These are phyloP conservation scores for Diplosphaera chodatii DNA, from an alignment of 139 green algal species.

Conservation along the genomic window DNA sequence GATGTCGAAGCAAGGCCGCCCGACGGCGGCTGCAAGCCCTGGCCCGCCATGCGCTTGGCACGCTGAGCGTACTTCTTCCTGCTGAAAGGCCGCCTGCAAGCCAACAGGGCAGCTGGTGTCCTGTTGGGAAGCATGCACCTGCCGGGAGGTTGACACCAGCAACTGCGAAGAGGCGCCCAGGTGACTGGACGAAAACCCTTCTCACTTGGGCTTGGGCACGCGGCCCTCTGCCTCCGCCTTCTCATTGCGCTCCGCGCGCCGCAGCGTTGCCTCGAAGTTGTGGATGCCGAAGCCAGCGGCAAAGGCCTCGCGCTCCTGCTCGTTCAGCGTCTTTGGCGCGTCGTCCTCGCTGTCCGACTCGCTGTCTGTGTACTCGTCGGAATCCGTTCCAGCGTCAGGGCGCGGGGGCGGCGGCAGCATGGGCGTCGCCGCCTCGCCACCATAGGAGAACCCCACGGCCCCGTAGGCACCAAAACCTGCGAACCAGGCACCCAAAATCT, in stretches of 20 bases:
- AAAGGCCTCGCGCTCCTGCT: conserved; percentile 41
- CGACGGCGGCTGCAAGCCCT: conserved; percentile 38
- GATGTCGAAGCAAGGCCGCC: too few relatives aligned
- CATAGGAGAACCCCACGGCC: conserved; percentile 61
- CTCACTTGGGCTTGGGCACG: conserved; percentile 1
- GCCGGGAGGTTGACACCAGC: too few relatives aligned
- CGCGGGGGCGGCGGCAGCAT: not conserved
- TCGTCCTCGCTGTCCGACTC: conserved; percentile 24
- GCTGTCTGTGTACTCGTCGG: conserved; percentile 1
- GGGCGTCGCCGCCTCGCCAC: not conserved
- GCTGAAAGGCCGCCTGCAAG: conserved; percentile 27
- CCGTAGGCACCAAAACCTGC: conserved; percentile 43
- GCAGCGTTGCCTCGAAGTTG: conserved; percentile 57
- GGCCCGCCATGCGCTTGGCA: conserved; percentile 58
- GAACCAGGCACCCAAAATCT: too few relatives aligned
- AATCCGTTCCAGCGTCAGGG: not conserved
- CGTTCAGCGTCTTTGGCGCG: conserved; percentile 7
- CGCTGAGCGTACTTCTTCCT: conserved; percentile 57
- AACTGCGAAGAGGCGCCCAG: too few relatives aligned
- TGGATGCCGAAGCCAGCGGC: conserved; percentile 46
- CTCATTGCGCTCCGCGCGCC: conserved; percentile 51
- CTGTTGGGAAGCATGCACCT: too few relatives aligned
- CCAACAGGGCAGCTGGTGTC: not conserved
- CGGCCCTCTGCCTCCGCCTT: conserved; percentile 39
- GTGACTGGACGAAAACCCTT: not conserved